These are phyloP conservation scores for Gastroboletus turbinatus DNA, from an alignment of 1,284 basidiomycete species.

Conservation along the genomic window DNA sequence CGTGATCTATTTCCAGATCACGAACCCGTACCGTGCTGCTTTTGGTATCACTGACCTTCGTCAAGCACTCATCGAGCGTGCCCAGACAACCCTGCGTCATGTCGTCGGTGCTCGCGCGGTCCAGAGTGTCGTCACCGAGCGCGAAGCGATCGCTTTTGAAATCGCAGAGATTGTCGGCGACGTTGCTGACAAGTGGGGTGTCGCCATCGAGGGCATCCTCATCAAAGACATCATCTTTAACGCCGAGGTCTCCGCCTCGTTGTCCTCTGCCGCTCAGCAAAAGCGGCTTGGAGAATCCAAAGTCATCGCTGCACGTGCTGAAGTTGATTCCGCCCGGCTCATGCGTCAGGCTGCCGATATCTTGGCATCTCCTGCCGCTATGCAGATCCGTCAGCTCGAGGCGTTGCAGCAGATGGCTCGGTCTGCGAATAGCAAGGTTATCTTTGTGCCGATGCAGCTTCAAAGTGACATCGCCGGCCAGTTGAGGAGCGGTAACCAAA, in stretches of 20 bases:
- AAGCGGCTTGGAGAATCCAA: conserved; percentile 95
- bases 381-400: conserved; percentile 96
- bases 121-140: conserved; percentile 86
- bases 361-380: conserved; percentile 88
- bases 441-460: conserved; percentile 93
- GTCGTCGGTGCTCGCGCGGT: conserved; percentile 90
- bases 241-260: conserved; percentile 84
- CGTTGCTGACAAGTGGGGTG: conserved; percentile 91
- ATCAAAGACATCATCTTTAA: conserved; percentile 95
- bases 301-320: conserved; percentile 94
- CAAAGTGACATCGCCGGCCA: conserved; percentile 69
- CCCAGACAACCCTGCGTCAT: conserved; percentile 93
- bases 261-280: conserved; percentile 92
- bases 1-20: conserved; percentile 89
- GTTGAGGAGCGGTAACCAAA: conserved; percentile 33
- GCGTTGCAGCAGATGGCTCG: conserved; percentile 76
- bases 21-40: conserved; percentile 85
- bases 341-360: conserved; percentile 95
- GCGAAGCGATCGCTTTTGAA: conserved; percentile 94
- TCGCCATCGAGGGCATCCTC: conserved; percentile 91
- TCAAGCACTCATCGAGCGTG: conserved; percentile 86
- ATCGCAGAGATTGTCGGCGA: conserved; percentile 93
- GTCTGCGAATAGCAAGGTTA: conserved; percentile 79
- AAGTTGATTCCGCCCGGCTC: conserved; percentile 91
- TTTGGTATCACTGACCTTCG: conserved; percentile 91